Evolutionary conservation across 2,329 filamentous ascomycete genomes (phyloP), one percentile per base, ranked within the genome.

Genomic region (Dactylellina cionopaga): DNA sequence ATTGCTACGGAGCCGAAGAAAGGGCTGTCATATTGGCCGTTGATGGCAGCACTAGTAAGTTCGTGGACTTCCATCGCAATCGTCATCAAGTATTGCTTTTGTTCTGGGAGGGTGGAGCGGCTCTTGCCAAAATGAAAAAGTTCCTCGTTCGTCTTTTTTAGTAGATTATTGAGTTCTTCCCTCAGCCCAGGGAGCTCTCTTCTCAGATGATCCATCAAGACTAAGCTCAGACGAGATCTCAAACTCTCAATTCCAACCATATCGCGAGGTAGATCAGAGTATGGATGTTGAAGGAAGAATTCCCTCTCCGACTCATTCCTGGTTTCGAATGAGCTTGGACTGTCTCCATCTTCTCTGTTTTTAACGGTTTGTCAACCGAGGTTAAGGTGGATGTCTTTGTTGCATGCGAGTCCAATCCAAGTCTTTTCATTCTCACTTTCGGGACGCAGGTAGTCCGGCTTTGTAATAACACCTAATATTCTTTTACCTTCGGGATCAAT

Each of bases 401-500:
- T 58, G 17, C 6, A 58, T 10, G 54, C 39, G n/a, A 58, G 54
- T 31, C 46, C 54, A 35, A 58, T 58, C 66, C 81, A 84, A 1
- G 69, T 77, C 0, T 65, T 73, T 65, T 86, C 82, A 3, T 81
- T 80, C 0, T 78, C 77, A 0, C 80, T 81, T 0, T 80, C 81
- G 0, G 78, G 54, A 0, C 75, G 75, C 0, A 84, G 76, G 1
- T 78, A 77, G 70, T 87, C 85, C 0, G 84, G 84, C 75, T 87
- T 87, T 0, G 86, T 88, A 62, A 88, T 83, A 62, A 88, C 83
- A 0, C 85, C 84, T 0, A 88, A 78, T 0, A 85, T 88, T 1
- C 86, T 82, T 1, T 78, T 72, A 10, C 81, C 80, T 0, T 80
- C 74, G 1, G 79, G 78, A 71, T 87, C 54, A 3, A 58, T 39